Evolutionary conservation across 192 early-diverging fungal genomes (phyloP), one percentile per base, ranked within the genome.

Genomic region (Coemansia sp.): DNA sequence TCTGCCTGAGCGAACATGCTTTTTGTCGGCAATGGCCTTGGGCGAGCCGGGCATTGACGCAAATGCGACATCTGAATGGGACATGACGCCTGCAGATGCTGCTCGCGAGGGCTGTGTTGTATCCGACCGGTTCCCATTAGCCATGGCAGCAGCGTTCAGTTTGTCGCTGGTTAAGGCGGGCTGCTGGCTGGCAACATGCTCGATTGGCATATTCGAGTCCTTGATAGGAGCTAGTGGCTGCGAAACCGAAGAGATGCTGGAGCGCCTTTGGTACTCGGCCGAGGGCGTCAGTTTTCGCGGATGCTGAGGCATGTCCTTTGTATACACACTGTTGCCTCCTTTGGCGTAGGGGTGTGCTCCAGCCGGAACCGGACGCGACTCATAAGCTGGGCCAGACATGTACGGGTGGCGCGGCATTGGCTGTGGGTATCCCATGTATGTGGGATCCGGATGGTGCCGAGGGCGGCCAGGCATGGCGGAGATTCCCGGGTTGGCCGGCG

Each of bases 21-120:
- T 21, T 14, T 28, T 26, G 3, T 31, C 37, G 2, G 18, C 28
- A 16, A 20, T 6, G 11, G 21, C 11, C 40, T 45, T 41, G 15
- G 67, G 44, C 40, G 56, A 42, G 40, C 36, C 44, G 15, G 52
- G 57, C 8, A 37, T 32, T 36, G 55, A 47, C 11, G 23, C 41
- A 28, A 44, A 23, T 10, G 32, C 36, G 7, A 21, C 31, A 28
- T 56, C 54, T 16, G 23, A 43, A 17, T 12, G 54, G 14, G 54
- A 45, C 11, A 17, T 17, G 15, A 21, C 42, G 11, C 17, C 30
- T 5, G 18, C 16, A 9, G 54, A 45, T 34, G 48, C 9, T 36
- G 48, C 30, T 6, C 48, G 48, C 48, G 31, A 51, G 6, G 18
- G n/a, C 8, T 26, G 45, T 12, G 45, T 7, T 11, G 14, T 23